Evolutionary conservation across 1,284 basidiomycete genomes (phyloP).

Genomic region (Taiwanofungus camphoratus): DNA sequence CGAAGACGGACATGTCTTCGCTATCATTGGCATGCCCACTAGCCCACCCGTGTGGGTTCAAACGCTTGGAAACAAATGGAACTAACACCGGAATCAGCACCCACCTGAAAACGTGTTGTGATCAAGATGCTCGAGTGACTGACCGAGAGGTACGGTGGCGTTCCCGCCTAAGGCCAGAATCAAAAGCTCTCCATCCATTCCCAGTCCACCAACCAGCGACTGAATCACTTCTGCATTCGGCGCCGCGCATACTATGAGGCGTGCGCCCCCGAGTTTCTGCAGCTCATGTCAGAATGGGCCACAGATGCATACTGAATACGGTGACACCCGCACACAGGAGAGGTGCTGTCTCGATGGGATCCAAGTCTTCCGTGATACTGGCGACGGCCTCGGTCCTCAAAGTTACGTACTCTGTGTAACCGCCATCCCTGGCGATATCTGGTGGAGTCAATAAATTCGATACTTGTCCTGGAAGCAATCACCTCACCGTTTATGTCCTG

Average conservation of each 20-base stretch:
- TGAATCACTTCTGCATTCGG: slow-evolving; percentile 26
- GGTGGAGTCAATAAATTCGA: too few relatives aligned
- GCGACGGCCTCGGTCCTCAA: slow-evolving; percentile 43
- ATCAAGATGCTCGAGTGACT: background rate
- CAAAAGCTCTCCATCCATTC: slow-evolving; percentile 27
- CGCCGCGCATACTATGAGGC: slow-evolving; percentile 30
- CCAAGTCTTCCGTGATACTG: slow-evolving; percentile 63
- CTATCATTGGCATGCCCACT: slow-evolving; percentile 21
- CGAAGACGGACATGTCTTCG: slow-evolving; percentile 17
- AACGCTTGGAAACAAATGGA: slow-evolving; percentile 18
- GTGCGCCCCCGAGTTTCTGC: slow-evolving; percentile 23
- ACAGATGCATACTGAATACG: slow-evolving; percentile 20
- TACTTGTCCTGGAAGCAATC: too few relatives aligned
- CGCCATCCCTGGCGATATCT: slow-evolving; percentile 12
- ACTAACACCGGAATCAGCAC: too few relatives aligned
- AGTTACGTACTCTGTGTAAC: slow-evolving; percentile 18
- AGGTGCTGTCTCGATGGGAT: slow-evolving; percentile 72
- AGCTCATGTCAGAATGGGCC: slow-evolving; percentile 28
- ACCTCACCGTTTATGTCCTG: slow-evolving; percentile 26
- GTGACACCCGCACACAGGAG: slow-evolving; percentile 65
- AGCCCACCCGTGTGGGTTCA: slow-evolving; percentile 21
- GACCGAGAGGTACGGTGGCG: slow-evolving; percentile 9
- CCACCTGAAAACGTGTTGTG: too few relatives aligned
- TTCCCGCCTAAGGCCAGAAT: slow-evolving; percentile 14
- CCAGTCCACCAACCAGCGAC: slow-evolving; percentile 27